phyloP scores from a whole-genome alignment of 768 basidiomycete genomes.

The Agaricus blazei region DNA sequence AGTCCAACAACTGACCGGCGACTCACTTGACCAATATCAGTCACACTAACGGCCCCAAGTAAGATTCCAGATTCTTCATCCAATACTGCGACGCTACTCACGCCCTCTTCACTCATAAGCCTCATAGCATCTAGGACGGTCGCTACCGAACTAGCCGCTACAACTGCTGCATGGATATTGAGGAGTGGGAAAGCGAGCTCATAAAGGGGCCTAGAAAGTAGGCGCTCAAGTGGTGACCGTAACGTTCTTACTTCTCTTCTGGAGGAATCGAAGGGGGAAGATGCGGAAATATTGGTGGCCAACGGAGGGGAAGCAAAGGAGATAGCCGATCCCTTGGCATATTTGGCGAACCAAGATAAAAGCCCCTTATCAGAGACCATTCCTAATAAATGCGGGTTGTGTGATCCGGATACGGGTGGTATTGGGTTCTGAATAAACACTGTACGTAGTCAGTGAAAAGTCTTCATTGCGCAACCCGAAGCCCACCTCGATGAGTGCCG shows the following conservation, averaged over 20 bases:
- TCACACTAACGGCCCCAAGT: conserved; percentile 76
- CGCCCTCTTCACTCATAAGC: conserved; percentile 81
- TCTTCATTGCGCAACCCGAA: not conserved
- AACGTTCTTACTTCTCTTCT: not conserved
- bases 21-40: conserved; percentile 71
- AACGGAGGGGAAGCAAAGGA: conserved; percentile 8
- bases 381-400: conserved; percentile 50
- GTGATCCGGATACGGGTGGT: not conserved
- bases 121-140: conserved; percentile 78
- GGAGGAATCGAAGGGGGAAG: not conserved
- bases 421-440: conserved; percentile 1
- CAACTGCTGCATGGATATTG: conserved; percentile 55
- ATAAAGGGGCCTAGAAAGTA: conserved; percentile 49
- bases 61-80: conserved; percentile 60
- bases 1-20: not conserved
- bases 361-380: conserved; percentile 72
- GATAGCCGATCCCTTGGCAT: conserved; percentile 41
- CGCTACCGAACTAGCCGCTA: conserved; percentile 55
- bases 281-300: not conserved
- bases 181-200: conserved; percentile 60
- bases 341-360: conserved; percentile 63
- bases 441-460: not conserved
- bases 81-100: conserved; percentile 76
- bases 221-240: conserved; percentile 28
- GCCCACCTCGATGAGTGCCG: conserved; percentile 67